These are phyloP conservation scores for Pythium phragmiticola DNA, from an alignment of 352 stramenopile genomes.

Conservation along the genomic window DNA sequence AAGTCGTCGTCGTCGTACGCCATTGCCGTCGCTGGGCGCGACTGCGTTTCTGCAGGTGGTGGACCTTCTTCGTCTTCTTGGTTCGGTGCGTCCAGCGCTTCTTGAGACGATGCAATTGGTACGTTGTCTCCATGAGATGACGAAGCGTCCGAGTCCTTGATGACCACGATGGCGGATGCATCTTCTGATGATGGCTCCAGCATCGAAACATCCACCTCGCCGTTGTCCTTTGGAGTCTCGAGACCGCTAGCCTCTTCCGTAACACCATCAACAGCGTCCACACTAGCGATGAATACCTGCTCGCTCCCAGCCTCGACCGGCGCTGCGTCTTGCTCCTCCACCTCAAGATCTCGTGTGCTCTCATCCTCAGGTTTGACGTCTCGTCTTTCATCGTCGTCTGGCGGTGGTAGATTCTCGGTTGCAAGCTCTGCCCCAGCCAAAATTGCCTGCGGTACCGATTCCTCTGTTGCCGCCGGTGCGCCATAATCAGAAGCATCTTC, in stretches of 20 bases:
- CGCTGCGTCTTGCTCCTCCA: not conserved
- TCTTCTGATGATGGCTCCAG: too few species aligned
- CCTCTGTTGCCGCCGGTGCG: not conserved
- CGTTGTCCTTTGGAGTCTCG: too few species aligned
- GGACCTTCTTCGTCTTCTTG: not conserved
- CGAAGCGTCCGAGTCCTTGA: too few species aligned
- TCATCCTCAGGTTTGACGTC: not conserved
- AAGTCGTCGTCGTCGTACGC: slow-evolving; percentile 14
- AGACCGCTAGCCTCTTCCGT: too few species aligned
- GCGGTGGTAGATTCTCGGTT: not conserved
- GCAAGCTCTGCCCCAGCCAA: not conserved
- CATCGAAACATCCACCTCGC: too few species aligned
- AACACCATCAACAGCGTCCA: not conserved
- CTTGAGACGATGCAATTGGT: not conserved
- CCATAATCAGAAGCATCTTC: not conserved
- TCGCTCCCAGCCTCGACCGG: not conserved
- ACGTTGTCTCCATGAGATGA: too few species aligned
- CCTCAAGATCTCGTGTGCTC: not conserved
- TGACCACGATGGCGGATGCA: too few species aligned
- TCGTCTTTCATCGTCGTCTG: not conserved
- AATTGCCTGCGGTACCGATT: not conserved
- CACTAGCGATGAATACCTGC: not conserved
- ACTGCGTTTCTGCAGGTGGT: not conserved
- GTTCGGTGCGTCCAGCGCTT: not conserved
- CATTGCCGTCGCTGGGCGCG: slow-evolving; percentile 8